Base-by-base conservation (phyloP, 495 filamentous ascomycete species). In the Xylaria longipes region DNA sequence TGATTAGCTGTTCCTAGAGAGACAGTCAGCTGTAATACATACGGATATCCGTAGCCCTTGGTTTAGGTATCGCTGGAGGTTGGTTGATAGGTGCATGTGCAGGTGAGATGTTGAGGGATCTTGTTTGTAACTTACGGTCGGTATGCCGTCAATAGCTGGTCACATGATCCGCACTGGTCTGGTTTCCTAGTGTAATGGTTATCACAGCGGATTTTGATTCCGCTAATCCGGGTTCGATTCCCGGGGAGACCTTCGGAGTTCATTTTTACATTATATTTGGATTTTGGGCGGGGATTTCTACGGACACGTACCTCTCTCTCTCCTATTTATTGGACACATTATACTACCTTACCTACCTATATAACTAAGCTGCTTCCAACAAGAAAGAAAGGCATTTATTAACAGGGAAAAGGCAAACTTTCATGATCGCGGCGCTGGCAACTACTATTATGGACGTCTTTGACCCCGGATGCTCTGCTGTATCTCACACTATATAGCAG, bases 151-250 rank as follows among this genome's bases (percentile, higher is more conserved):
- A 7, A 41, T n/a, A 48, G 17, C 9, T 11, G 25, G 33, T 70
- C 68, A 70, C 68, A 70, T 52, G 58, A 60, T n/a, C 7, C 22
- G 17, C n/a, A 27, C 29, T 29, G 22, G n/a, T 14, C 5, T 7
- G 39, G 69, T 71, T 66, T 71, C 62, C 62, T 71, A 39, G 69
- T 71, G 69, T 71, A 71, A 71, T 71, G 69, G 69, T 66, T 71
- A 71, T 58, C 69, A 71, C 69, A 37, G 69, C 22, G 62, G 69
- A 66, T 71, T 71, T 71, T 71, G 69, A 71, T 71, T 66, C 69
- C 62, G 22, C 62, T 39, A 66, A 71, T 71, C 69, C 31, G 69
- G 62, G 69, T 71, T 71, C 69, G 69, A 71, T 71, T 71, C 69
- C 62, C 69, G 29, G 69, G 69, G 62, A 71, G 69, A 71, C 69